A percentile compares a stretch with the other conserved stretches of the same genome.
These are phyloP conservation scores for Sarcodon aspratus DNA, from an alignment of 768 basidiomycete genomes.

Conservation along the genomic window DNA sequence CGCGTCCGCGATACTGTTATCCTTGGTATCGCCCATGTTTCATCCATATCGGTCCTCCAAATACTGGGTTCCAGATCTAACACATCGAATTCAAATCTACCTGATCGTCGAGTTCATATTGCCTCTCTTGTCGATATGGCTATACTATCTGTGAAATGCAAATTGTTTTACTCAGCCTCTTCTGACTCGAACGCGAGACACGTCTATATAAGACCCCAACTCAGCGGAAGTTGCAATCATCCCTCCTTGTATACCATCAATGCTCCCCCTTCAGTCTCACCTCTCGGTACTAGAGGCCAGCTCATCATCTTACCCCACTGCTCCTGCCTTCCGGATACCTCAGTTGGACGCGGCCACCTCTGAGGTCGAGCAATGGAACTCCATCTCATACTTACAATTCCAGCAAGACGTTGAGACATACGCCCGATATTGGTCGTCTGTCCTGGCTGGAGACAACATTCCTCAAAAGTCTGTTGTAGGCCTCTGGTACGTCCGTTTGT, in stretches of 20 bases:
- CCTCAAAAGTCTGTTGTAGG: conserved; percentile 46
- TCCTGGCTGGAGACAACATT: conserved; percentile 31
- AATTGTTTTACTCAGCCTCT: too few relatives aligned
- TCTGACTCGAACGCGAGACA: too few relatives aligned
- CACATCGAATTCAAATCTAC: not conserved
- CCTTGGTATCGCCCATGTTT: not conserved
- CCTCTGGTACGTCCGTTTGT: conserved; percentile 39
- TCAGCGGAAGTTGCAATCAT: too few relatives aligned
- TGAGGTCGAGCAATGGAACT: conserved; percentile 36
- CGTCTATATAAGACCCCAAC: too few relatives aligned
- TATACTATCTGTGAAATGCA: too few relatives aligned
- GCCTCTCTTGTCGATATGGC: too few relatives aligned
- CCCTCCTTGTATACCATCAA: conserved; percentile 5
- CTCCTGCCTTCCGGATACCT: conserved; percentile 49
- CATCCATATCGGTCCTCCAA: not conserved
- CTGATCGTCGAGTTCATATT: not conserved
- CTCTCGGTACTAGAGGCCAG: conserved; percentile 48
- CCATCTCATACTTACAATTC: conserved; percentile 55
- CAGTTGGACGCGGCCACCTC: conserved; percentile 17
- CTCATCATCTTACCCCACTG: conserved; percentile 30
- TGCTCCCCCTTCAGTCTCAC: conserved; percentile 26
- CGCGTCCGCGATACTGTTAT: not conserved
- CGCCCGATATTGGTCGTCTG: conserved; percentile 46
- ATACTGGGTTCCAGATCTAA: too few relatives aligned
- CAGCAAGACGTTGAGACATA: conserved; percentile 47